phyloP scores from a whole-genome alignment of 768 basidiomycete genomes.

The Sistotremastrum suecicum region DNA sequence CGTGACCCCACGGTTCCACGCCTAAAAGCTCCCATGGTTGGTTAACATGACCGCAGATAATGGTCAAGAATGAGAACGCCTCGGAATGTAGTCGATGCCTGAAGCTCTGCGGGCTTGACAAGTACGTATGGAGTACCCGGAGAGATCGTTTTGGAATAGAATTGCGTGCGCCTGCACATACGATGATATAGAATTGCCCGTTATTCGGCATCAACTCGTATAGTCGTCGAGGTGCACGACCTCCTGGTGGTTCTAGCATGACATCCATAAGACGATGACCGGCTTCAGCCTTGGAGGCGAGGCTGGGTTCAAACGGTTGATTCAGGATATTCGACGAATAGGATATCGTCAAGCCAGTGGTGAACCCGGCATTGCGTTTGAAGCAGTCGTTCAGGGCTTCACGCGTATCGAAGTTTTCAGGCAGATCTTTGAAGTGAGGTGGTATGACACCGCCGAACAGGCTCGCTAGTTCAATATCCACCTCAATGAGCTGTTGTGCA shows the following conservation, averaged over 20 bases:
- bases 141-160: conserved; percentile 1
- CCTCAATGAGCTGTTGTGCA: conserved; percentile 9
- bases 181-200: conserved; percentile 7
- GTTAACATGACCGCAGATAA: background rate
- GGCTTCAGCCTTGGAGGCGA: no score
- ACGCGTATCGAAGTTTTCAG: conserved; percentile 3
- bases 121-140: conserved; percentile 1
- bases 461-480: conserved; percentile 8
- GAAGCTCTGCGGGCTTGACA: background rate
- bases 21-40: background rate
- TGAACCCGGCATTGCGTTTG: conserved; percentile 6
- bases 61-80: conserved; percentile 1
- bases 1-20: conserved; percentile 3
- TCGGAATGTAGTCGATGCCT: background rate
- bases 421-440: conserved; percentile 4
- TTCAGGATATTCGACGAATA: conserved; percentile 6
- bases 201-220: conserved; percentile 7
- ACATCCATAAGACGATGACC: conserved; percentile 9
- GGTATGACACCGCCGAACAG: conserved; percentile 9
- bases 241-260: conserved; percentile 5
- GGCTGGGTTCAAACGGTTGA: background rate
- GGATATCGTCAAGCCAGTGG: conserved; percentile 7
- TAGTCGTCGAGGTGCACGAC: conserved; percentile 2
- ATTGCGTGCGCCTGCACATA: conserved; percentile 7
- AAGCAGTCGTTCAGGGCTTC: conserved; percentile 6